Base-by-base conservation (phyloP, 345 rosid species). In the Populus deltoides region DNA sequence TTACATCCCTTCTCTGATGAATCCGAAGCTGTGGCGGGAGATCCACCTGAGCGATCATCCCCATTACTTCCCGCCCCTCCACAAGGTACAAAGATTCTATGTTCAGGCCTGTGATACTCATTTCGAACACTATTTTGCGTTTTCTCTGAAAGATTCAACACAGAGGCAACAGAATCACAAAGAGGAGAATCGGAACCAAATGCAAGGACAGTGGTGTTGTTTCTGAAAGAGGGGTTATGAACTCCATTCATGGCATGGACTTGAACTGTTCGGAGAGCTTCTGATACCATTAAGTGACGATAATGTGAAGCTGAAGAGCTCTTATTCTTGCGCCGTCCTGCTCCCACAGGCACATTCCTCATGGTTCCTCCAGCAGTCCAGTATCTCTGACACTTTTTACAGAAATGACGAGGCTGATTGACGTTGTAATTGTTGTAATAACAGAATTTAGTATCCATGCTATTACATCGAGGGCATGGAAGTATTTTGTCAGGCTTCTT, bases 311-410 rank as follows among this genome's bases (percentile, higher is more conserved):
- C 41, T 7, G 81, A 38, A 39, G 85, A 66, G 76, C 68, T 78
- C 77, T 82, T 82, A 35, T 78, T 78, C 76, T 82, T 82, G 18
- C 85, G 79, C 65, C 85, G 38, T 7, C 85, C 85, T 18, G 85
- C 85, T 22, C 85, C 85, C 4, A 82, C 85, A 1, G 85, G 81
- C 15, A 82, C 81, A 78, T 82, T 82, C 77, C 85, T 78, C 85
- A 82, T 78, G 39, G 77, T 75, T 57, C 85, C 85, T 41, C 85
- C 85, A 2, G 81, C 79, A 16, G 85, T 82, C 85, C 85, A 82
- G 76, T 82, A 78, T 72, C 85, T 74, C 51, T 82, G 81, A 57
- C 85, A 82, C 22, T 78, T 71, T 53, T 82, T 82, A 65, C 85
- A 82, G 81, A 82, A 82, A 78, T 82, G 85, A 7, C 85, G 81